Base-by-base conservation (phyloP, 768 basidiomycete species). In the Amanita rubescens region DNA sequence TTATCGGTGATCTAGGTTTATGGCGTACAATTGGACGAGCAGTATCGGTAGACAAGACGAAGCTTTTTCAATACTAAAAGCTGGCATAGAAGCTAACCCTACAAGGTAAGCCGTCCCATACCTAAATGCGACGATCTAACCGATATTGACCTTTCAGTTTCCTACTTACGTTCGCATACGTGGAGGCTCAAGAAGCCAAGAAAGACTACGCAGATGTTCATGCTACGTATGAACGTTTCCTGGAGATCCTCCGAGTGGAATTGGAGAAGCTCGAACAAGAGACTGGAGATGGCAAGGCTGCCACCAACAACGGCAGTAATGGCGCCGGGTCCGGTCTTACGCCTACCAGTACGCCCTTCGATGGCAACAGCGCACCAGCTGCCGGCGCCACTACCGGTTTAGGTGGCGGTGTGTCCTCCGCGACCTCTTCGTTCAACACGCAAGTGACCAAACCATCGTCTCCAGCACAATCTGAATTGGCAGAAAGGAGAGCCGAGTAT, bases 51-150 rank as follows among this genome's bases (percentile, higher is more conserved):
- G 86, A 67, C 68, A 75, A 8, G 93, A 97, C 11, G 94, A 98
- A 54, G 91, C 90, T 0, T 60, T 85, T 22, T 74, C 78, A n/a
- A 80, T 90, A 33, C 75, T 96, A 45, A 89, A 86, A 66, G 78
- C 84, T 1, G 95, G 95, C 9, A 76, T 94, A 48, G 84, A 92
- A 59, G 94, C 94, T 5, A 95, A 93, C 65, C 85, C 92, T 0
- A 71, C 80, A 5, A 90, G 87, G 89, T 86, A 27, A 25, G 7
- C 32, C 17, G 39, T 49, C 12, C 10, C 33, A 39, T 30, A 38
- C 6, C 7, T 27, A 35, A 17, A 20, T 27, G 24, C 38, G n/a
- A n/a, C 25, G 38, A 15, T 44, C 14, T 25, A 17, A 20, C 9
- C 42, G 48, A n/a, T 38, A 30, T 55, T 34, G 14, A 38, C 24